Percentiles rank a stretch among this genome's conserved stretches.
These are phyloP conservation scores for Eutypa lata DNA, from an alignment of 2,329 filamentous ascomycete species.

Conservation along the genomic window DNA sequence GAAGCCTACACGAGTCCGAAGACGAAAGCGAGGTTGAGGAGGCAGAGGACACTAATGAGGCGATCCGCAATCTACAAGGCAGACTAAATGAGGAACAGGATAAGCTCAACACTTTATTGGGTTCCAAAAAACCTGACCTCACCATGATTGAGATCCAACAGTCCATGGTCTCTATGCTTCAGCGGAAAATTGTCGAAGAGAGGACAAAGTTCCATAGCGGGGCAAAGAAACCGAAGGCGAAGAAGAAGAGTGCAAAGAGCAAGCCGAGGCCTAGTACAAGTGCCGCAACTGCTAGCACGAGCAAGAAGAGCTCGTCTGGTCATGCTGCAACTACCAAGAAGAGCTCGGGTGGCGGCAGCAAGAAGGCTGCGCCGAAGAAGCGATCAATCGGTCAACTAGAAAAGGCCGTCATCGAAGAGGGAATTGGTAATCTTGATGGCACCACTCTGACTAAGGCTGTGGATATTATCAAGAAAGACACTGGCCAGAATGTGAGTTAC, in stretches of 20 bases:
- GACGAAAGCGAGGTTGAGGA: slow-evolving; percentile 68
- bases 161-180: slow-evolving; percentile 61
- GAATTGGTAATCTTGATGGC: slow-evolving; percentile 77
- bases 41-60: slow-evolving; percentile 40
- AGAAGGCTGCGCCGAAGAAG: slow-evolving; percentile 49
- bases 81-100: slow-evolving; percentile 54
- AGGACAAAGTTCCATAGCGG: slow-evolving; percentile 59
- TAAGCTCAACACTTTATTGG: slow-evolving; percentile 54
- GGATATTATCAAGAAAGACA: slow-evolving; percentile 86
- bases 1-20: slow-evolving; percentile 66
- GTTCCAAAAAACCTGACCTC: slow-evolving; percentile 48
- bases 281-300: slow-evolving; percentile 26
- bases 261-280: slow-evolving; percentile 47
- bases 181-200: slow-evolving; percentile 71
- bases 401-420: slow-evolving; percentile 86
- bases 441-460: slow-evolving; percentile 78
- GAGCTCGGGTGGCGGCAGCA: slow-evolving; percentile 23
- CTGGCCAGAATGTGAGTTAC: slow-evolving; percentile 65
- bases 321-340: slow-evolving; percentile 31
- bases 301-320: slow-evolving; percentile 39
- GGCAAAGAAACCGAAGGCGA: slow-evolving; percentile 72
- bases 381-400: slow-evolving; percentile 71
- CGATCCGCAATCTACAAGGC: slow-evolving; percentile 51
- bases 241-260: slow-evolving; percentile 77
- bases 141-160: slow-evolving; percentile 55